phyloP scores from a whole-genome alignment of 805 yeast species.

The Saccharomycopsis vini region DNA sequence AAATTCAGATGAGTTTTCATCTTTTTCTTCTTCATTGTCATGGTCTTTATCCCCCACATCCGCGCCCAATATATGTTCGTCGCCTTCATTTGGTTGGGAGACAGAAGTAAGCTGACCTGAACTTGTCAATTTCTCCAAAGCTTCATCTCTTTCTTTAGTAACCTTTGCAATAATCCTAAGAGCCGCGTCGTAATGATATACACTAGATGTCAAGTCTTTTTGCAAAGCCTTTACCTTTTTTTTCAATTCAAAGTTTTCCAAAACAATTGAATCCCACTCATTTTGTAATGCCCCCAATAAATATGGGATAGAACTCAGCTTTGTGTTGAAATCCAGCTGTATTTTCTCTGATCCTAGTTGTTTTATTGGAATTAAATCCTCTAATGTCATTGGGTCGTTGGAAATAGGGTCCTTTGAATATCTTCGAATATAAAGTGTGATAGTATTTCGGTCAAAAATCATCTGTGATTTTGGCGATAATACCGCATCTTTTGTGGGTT shows the following conservation, averaged over 20 bases:
- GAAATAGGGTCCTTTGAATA: conserved; percentile 70
- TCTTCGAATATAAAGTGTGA: conserved; percentile 54
- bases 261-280: conserved; percentile 82
- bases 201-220: conserved; percentile 65
- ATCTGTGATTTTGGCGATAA: conserved; percentile 63
- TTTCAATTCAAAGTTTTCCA: conserved; percentile 70
- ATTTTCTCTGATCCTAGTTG: too few species aligned
- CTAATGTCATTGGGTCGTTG: conserved; percentile 46
- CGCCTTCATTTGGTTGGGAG: too few species aligned
- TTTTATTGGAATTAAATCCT: conserved; percentile 46
- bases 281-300: conserved; percentile 67
- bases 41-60: too few species aligned
- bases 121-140: conserved; percentile 59
- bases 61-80: too few species aligned
- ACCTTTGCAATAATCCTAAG: conserved; percentile 73
- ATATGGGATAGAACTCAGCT: conserved; percentile 56
- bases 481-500: conserved; percentile 61
- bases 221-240: conserved; percentile 59
- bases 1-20: too few species aligned
- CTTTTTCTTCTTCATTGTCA: too few species aligned
- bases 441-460: conserved; percentile 56
- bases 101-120: too few species aligned
- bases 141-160: conserved; percentile 67
- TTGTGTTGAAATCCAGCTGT: too few species aligned
- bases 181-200: conserved; percentile 87